Evolutionary conservation across 805 yeast genomes (phyloP), one percentile per base, ranked within the genome.

Genomic region (Barnettozyma wickerhamii): DNA sequence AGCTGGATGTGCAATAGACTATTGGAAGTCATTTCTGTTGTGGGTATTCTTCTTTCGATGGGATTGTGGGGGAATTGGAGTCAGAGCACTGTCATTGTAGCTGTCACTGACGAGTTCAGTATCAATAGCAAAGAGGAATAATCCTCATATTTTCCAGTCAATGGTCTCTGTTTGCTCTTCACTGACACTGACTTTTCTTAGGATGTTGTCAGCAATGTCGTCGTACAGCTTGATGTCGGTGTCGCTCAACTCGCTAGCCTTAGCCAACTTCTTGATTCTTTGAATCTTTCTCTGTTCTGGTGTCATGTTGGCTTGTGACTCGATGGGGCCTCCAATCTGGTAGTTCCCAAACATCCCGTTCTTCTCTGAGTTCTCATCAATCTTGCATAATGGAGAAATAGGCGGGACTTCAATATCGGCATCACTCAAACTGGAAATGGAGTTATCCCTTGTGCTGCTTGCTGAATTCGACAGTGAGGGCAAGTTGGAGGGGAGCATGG

Each of bases 121-220:
- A n/a, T n/a, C n/a, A n/a, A n/a, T n/a, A n/a, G n/a, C n/a, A n/a
- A n/a, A n/a, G n/a, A n/a, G n/a, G n/a, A n/a, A n/a, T n/a, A n/a
- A n/a, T n/a, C 28, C 19, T 20, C 26, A 33, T 19, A 40, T 27
- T 17, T 34, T 18, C 37, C 28, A 33, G 18, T 33, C 29, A 4
- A 36, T 15, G n/a, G 18, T 15, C 23, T 45, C 32, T 10, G 35
- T 7, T 1, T 32, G 20, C n/a, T 37, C 32, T 2, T 38, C 38
- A 14, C 48, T 47, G 17, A 41, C 36, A 12, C 38, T 33, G 12
- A 47, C 53, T 30, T 50, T 43, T 4, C 44, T 38, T 30, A 56
- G 19, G 10, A 56, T 56, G n/a, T 35, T 45, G 20, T 53, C 55
- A 3, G 60, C 60, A 27, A 56, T 50, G 13, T 50, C 49, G 38